phyloP scores from a whole-genome alignment of 2,329 filamentous ascomycete genomes.

The Diaporthe citriasiana region DNA sequence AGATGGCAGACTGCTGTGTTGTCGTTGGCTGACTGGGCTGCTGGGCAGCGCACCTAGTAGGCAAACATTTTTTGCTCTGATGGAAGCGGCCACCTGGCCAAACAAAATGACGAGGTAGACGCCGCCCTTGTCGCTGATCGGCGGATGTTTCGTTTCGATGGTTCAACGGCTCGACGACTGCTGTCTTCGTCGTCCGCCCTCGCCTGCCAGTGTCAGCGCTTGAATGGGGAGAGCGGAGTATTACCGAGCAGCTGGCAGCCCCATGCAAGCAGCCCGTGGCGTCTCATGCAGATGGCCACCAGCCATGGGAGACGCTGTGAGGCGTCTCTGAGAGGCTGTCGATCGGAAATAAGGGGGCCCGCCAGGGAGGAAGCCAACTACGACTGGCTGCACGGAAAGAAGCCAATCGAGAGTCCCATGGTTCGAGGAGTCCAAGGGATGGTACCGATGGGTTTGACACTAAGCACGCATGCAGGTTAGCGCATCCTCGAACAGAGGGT shows the following conservation, averaged over 20 bases:
- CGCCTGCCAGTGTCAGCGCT: slow-evolving; percentile 12
- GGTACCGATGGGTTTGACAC: slow-evolving; percentile 39
- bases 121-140: slow-evolving; percentile 35
- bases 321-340: slow-evolving; percentile 7
- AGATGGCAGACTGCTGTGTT: neutral
- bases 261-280: neutral
- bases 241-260: slow-evolving; percentile 26
- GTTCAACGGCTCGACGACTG: slow-evolving; percentile 8
- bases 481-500: slow-evolving; percentile 39
- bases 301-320: slow-evolving; percentile 13
- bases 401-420: slow-evolving; percentile 33
- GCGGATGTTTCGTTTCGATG: slow-evolving; percentile 34
- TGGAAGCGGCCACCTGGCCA: slow-evolving; percentile 29
- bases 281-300: slow-evolving; percentile 23
- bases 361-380: neutral
- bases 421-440: slow-evolving; percentile 6
- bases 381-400: neutral
- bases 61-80: neutral
- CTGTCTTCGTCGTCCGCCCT: neutral
- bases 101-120: slow-evolving; percentile 32
- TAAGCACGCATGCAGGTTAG: slow-evolving; percentile 36
- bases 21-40: neutral
- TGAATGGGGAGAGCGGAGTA: slow-evolving; percentile 12
- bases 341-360: slow-evolving; percentile 20
- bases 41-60: neutral